Evolutionary conservation across 1,139 yeast genomes (phyloP), one percentile per base, ranked within the genome.

Genomic region (Magnusiomyces sp.): DNA sequence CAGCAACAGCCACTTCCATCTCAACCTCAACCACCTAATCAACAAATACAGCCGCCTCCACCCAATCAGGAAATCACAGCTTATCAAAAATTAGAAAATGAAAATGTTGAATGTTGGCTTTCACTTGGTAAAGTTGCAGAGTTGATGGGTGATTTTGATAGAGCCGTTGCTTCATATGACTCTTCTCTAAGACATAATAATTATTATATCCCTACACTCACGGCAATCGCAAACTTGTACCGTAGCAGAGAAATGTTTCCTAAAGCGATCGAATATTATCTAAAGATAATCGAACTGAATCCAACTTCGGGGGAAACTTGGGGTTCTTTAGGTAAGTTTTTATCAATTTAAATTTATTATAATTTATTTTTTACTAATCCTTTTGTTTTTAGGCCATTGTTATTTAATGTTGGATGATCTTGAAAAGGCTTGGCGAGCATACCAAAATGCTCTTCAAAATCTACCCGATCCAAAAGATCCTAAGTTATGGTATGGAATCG

Each of bases 401-500:
- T 94, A 89, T 64, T 72, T 92, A 59, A 92, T 92, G 97, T 74
- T 90, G 70, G 98, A 92, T 66, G 97, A 92, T 63, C 75, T 92
- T 56, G 96, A 88, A 67, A 79, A 95, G 59, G 97, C 97, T 1
- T 92, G 92, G 66, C 85, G 92, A 46, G 96, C 97, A 10, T 92
- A 92, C 69, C 98, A 92, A 70, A 88, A 95, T 64, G 97, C 98
- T 1, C 73, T 92, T 52, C 84, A 87, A 66, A 92, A 89, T 64
- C 71, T 90, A 65, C 89, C 87, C 57, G 90, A 92, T 63, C 95
- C 97, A 47, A 88, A 89, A 60, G 97, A 90, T 47, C 97, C 98
- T 49, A 89, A 89, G 66, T 77, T 90, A 59, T 92, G 98, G 97
- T 97, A 92, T 67, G 98, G 98, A 0, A 92, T 92, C 59, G 98